Percentiles rank a stretch among this genome's conserved stretches.
phyloP scores from a whole-genome alignment of 352 stramenopile species.

The Phytopythium chamaehyphon region DNA sequence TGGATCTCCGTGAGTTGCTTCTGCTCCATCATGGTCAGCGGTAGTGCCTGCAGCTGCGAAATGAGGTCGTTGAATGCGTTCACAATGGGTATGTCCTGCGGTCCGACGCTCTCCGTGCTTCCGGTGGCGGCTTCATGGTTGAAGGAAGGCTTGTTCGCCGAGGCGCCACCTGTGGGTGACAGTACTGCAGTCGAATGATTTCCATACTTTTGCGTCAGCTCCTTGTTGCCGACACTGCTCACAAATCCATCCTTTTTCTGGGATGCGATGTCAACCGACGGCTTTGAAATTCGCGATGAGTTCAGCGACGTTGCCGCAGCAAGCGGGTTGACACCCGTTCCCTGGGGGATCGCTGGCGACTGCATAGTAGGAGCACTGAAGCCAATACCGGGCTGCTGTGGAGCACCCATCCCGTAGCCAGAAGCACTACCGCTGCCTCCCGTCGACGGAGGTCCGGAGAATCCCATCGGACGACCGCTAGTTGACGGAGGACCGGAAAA shows the following conservation, averaged over 20 bases:
- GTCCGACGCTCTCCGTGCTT: constrained; percentile 68
- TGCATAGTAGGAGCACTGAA: constrained; percentile 21
- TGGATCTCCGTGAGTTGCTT: constrained; percentile 85
- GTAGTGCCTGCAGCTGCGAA: constrained; percentile 59
- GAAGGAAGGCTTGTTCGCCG: constrained; percentile 38
- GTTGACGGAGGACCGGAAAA: constrained; percentile 54
- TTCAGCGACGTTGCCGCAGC: constrained; percentile 40
- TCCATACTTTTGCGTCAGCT: constrained; percentile 84
- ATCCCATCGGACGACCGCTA: constrained; percentile 24
- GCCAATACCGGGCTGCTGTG: constrained; percentile 23
- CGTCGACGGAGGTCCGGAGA: constrained; percentile 32
- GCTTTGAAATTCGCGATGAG: constrained; percentile 76
- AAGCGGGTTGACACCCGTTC: constrained; percentile 69
- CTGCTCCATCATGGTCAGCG: constrained; percentile 85
- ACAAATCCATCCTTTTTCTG: constrained; percentile 84
- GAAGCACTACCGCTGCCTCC: constrained; percentile 22
- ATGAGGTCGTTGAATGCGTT: constrained; percentile 79
- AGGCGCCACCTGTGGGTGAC: constrained; percentile 34
- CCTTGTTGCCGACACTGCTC: constrained; percentile 84
- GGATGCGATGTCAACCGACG: constrained; percentile 76
- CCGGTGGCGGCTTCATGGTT: constrained; percentile 40
- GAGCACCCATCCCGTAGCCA: constrained; percentile 24
- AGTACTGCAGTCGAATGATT: constrained; percentile 63
- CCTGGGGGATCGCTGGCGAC: constrained; percentile 45
- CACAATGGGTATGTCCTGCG: constrained; percentile 78